These are phyloP conservation scores for Harrya chromipes DNA, from an alignment of 768 basidiomycete genomes.

Conservation along the genomic window DNA sequence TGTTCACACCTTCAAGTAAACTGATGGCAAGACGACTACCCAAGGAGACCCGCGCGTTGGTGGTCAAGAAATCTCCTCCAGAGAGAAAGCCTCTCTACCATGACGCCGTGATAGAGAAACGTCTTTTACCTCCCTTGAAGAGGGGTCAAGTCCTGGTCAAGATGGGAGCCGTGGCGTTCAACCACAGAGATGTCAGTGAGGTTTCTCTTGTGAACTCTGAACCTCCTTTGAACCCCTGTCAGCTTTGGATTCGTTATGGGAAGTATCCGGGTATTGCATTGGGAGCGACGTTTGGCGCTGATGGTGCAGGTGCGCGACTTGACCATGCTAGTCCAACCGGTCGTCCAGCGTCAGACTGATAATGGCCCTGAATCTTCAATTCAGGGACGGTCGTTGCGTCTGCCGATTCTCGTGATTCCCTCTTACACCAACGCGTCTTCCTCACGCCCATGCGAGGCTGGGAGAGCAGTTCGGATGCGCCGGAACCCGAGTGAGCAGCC, in stretches of 20 bases:
- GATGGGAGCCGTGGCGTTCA: slow-evolving; percentile 69
- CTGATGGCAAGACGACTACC: slow-evolving; percentile 29
- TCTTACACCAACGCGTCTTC: slow-evolving; percentile 67
- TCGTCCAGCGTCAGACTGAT: no score
- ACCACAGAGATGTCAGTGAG: slow-evolving; percentile 64
- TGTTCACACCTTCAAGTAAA: no score
- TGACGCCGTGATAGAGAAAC: slow-evolving; percentile 52
- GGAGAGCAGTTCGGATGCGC: slow-evolving; percentile 59
- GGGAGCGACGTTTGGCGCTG: slow-evolving; percentile 63
- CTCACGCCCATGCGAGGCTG: slow-evolving; percentile 77
- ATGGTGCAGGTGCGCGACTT: slow-evolving; percentile 60
- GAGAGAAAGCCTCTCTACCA: slow-evolving; percentile 46
- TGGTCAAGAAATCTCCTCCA: slow-evolving; percentile 42
- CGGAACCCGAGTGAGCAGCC: slow-evolving; percentile 54
- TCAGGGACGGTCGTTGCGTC: slow-evolving; percentile 64
- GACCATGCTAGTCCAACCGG: no score
- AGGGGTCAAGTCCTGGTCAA: slow-evolving; percentile 62
- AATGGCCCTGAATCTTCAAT: no score
- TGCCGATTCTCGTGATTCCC: slow-evolving; percentile 47
- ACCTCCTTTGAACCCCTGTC: background rate
- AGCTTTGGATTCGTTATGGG: slow-evolving; percentile 76
- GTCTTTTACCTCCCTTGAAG: slow-evolving; percentile 48
- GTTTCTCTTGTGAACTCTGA: background rate
- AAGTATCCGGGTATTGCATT: slow-evolving; percentile 60
- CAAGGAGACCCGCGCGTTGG: slow-evolving; percentile 44